Evolutionary conservation across 768 basidiomycete species (phyloP), one percentile per base, ranked within the genome.

Genomic region (Cantharellus anzutake): DNA sequence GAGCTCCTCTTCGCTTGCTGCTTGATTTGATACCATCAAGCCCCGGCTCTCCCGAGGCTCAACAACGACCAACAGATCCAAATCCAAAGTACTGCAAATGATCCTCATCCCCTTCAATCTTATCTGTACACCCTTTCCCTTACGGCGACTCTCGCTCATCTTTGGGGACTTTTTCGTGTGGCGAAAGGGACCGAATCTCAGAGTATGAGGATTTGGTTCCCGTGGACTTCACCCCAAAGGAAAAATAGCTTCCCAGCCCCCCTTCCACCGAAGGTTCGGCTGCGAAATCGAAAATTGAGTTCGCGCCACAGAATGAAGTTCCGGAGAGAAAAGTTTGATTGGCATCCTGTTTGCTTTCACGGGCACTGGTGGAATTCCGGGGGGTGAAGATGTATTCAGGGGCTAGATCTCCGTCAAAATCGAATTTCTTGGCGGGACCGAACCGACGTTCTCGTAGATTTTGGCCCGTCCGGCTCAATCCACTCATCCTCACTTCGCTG

Each of bases 321-420:
- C 20, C 44, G 44, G n/a, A n/a, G 11, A 48, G 7, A 20, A 20
- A 7, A 20, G 7, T 48, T 20, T 48, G 11, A 20, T 20, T 48
- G 44, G 44, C 44, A 7, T 48, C 7, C 44, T 7, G 44, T 7
- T 48, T 7, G 7, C 20, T 7, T 48, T 48, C 20, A 20, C 44
- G 29, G 60, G 60, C 29, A 40, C 40, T 41, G 60, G 35, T 4
- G 41, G 34, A 5, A 20, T 60, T 51, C 60, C 60, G 2, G 40
- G 39, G 3, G 60, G 51, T 14, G 60, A 60, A 38, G 60, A 60
- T 57, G n/a, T n/a, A n/a, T n/a, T n/a, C n/a, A n/a, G n/a, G n/a
- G n/a, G n/a, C n/a, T n/a, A n/a, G n/a, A n/a, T n/a, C n/a, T n/a
- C n/a, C n/a, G n/a, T n/a, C n/a, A n/a, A n/a, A n/a, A n/a, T n/a